Conservation (phyloP, 2,329 filamentous ascomycete species). For the Alternaria ethzedia region DNA sequence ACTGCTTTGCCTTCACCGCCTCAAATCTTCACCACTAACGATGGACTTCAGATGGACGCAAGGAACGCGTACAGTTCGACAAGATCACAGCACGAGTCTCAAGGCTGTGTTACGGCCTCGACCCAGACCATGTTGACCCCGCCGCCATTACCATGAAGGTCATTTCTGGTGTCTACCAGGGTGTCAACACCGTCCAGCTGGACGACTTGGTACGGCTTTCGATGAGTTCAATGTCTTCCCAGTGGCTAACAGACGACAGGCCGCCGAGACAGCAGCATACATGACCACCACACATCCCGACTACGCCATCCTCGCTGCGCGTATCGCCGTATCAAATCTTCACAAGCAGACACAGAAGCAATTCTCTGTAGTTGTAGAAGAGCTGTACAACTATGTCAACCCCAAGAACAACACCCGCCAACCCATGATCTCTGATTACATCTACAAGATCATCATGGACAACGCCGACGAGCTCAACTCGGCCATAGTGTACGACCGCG, state of each 20-base stretch:
- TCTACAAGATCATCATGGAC: constrained; percentile 91
- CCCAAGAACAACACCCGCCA: constrained; percentile 83
- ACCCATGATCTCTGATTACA: constrained; percentile 93
- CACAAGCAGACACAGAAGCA: constrained; percentile 99
- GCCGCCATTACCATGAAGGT: constrained; percentile 99
- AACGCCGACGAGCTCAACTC: constrained; percentile 98
- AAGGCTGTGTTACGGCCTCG: constrained; percentile 94
- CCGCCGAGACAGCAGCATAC: constrained; percentile 97
- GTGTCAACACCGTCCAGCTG: constrained; percentile 93
- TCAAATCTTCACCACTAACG: constrained; percentile 37
- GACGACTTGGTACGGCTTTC: constrained; percentile 82
- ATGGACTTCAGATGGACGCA: constrained; percentile 80
- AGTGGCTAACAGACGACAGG: constrained; percentile 60
- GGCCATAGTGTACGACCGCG: constrained; percentile 97
- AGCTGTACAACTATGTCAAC: constrained; percentile 96
- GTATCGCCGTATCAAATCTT: constrained; percentile 98
- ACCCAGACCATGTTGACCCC: constrained; percentile 93
- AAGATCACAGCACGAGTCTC: constrained; percentile 99
- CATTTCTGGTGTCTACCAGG: constrained; percentile 98
- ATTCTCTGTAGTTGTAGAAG: constrained; percentile 92
- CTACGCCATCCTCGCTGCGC: constrained; percentile 96
- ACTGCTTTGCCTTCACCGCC: constrained; percentile 18
- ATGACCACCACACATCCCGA: constrained; percentile 99
- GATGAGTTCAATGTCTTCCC: constrained; percentile 19
- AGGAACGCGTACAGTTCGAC: constrained; percentile 99